Evolutionary conservation across 2,329 filamentous ascomycete genomes (phyloP), one percentile per base, ranked within the genome.

Genomic region (Achaetomium macrosporum): DNA sequence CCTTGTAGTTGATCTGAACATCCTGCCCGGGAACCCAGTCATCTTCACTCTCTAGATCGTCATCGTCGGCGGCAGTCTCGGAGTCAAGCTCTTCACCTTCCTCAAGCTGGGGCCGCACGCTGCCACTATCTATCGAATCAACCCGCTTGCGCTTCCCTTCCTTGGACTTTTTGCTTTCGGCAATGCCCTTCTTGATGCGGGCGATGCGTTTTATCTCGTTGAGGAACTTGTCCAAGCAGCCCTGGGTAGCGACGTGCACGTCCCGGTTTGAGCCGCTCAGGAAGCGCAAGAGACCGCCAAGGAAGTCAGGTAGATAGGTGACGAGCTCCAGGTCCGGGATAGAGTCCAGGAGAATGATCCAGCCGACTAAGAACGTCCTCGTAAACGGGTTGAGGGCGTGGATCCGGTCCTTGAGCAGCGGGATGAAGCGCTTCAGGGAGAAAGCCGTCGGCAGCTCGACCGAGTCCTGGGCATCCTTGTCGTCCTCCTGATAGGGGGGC

Each of bases 21-120:
- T 99, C 93, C 70, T 99, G 93, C 1, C 95, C 93, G 0, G 95
- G 95, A 42, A 97, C 85, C 90, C 92, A 99, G 65, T 97, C 93
- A 55, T 91, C 91, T 62, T 96, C 91, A 42, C 81, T 83, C 56
- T 82, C 84, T 15, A 76, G 72, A 30, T 79, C 79, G 33, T 78
- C 78, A 1, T 81, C 78, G 5, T 83, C 81, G 41, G 76, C 75
- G n/a, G 75, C 74, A 30, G 73, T 74, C 2, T 79, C 77, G 3
- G 81, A 82, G 44, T 74, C 79, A 25, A 83, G 71, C 55, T 84
- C 79, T 30, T 80, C 79, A 5, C 78, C 81, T 54, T 84, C 78
- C 41, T 86, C 83, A 11, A 76, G 72, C 15, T 77, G 78, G 6
- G 77, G 76, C 5, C 74, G 76, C 17, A 76, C 68, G 64, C 84